phyloP scores from a whole-genome alignment of 305 asterid genomes.

The Solanum aculeatissimum region DNA sequence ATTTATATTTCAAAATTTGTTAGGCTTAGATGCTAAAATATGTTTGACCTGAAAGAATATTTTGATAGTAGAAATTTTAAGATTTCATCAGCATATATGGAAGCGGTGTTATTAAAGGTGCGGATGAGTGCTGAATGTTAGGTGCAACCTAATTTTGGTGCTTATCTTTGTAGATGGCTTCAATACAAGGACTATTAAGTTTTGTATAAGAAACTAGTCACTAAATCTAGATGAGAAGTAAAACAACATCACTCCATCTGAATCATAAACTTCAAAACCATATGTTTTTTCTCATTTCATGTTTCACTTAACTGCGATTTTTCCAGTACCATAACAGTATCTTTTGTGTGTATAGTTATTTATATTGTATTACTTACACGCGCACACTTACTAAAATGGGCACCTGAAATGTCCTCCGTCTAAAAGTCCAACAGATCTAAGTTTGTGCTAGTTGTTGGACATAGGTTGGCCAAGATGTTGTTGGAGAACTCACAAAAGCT shows the following conservation, averaged over 20 bases:
- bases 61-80: neutral
- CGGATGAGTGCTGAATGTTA: neutral
- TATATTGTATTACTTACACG: neutral
- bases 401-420: neutral
- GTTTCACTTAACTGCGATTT: neutral
- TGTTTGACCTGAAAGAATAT: neutral
- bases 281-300: neutral
- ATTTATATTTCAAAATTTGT: neutral
- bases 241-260: neutral
- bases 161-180: neutral
- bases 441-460: neutral
- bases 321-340: neutral
- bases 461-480: slow-evolving; percentile 85
- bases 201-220: neutral
- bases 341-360: neutral
- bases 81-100: neutral
- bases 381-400: neutral
- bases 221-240: neutral
- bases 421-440: neutral
- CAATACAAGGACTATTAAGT: neutral
- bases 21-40: neutral
- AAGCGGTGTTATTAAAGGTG: neutral
- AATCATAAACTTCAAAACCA: neutral
- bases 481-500: slow-evolving; percentile 65
- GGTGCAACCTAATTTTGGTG: neutral